Evolutionary conservation across 2,329 filamentous ascomycete species (phyloP), one percentile per base, ranked within the genome.

Genomic region (Penicillium hesseltinei): DNA sequence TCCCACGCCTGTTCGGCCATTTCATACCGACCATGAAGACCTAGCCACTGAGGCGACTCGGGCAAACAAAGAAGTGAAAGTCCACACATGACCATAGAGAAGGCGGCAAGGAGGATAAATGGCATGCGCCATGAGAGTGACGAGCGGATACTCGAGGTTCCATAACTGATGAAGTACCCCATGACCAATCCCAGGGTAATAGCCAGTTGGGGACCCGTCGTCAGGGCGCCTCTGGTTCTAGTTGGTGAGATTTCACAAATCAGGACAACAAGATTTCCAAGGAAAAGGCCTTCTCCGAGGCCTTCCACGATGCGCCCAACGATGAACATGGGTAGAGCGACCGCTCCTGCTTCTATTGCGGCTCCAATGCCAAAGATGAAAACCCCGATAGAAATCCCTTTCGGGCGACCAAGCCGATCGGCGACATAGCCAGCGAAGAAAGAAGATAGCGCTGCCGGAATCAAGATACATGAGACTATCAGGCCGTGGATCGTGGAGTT

Each of bases 131-230:
- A 87, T 2, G 83, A 78, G 19, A 82, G 67, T 2, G 78, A 79
- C 2, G 77, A 79, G 1, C 70, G 38, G 8, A 85, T 74, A 1
- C 71, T 64, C 0, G 80, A 74, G 23, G 78, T 81, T 8, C 81
- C 83, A 61, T 87, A 87, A 68, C 83, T 86, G 10, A 77, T 79
- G 62, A 88, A 88, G 61, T 84, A 87, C 0, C 85, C 85, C 0
- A 76, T 46, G 10, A 80, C 80, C 2, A 87, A 68, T 0, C 82
- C 84, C 1, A 79, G 48, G 0, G 79, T 80, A 3, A 77, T 77
- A 44, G 83, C 66, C 48, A 86, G 73, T 60, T 87, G 84, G 0
- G 83, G 81, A 4, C 81, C 69, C 0, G 81, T 80, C 0, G 80
- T 78, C 2, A 88, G 66, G 0, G 77, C 72, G 0, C 84, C 84